Conservation (phyloP, 1,139 yeast species). For the Yamadazyma dushanensis region DNA sequence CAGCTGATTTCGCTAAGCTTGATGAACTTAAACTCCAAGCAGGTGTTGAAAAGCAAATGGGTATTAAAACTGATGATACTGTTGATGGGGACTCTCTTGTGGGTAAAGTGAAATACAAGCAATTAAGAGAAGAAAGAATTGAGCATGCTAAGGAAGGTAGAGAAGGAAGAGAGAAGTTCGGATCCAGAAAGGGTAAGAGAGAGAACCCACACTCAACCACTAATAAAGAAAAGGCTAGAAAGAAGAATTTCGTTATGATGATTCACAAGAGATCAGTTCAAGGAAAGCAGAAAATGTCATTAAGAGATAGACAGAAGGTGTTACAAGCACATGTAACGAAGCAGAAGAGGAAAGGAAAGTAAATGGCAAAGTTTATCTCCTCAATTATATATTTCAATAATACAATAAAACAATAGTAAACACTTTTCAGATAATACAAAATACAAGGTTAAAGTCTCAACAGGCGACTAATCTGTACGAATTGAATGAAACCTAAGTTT, state of each 20-base stretch:
- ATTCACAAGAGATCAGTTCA: slow-evolving; percentile 92
- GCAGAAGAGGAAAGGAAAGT: slow-evolving; percentile 92
- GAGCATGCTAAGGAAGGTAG: slow-evolving; percentile 88
- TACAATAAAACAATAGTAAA: slow-evolving; percentile 6
- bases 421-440: slow-evolving; percentile 5
- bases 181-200: slow-evolving; percentile 82
- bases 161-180: slow-evolving; percentile 88
- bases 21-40: slow-evolving; percentile 84
- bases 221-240: slow-evolving; percentile 91
- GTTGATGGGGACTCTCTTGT: slow-evolving; percentile 78
- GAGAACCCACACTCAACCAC: slow-evolving; percentile 86
- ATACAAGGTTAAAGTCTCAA: neutral
- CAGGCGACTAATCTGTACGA: neutral
- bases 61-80: slow-evolving; percentile 69
- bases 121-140: slow-evolving; percentile 83
- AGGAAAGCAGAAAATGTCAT: slow-evolving; percentile 87
- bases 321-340: slow-evolving; percentile 82
- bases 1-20: slow-evolving; percentile 95
- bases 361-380: too few species aligned
- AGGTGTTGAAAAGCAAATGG: slow-evolving; percentile 76
- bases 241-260: slow-evolving; percentile 99
- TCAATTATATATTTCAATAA: slow-evolving; percentile 5
- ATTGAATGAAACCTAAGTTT: slow-evolving; percentile 1
- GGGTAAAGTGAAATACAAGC: slow-evolving; percentile 87
- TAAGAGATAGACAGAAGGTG: slow-evolving; percentile 86